Percentiles rank a stretch among this genome's conserved stretches.
Evolutionary conservation across 2,329 filamentous ascomycete genomes (phyloP).

Genomic region (Xylariaceae sp.): DNA sequence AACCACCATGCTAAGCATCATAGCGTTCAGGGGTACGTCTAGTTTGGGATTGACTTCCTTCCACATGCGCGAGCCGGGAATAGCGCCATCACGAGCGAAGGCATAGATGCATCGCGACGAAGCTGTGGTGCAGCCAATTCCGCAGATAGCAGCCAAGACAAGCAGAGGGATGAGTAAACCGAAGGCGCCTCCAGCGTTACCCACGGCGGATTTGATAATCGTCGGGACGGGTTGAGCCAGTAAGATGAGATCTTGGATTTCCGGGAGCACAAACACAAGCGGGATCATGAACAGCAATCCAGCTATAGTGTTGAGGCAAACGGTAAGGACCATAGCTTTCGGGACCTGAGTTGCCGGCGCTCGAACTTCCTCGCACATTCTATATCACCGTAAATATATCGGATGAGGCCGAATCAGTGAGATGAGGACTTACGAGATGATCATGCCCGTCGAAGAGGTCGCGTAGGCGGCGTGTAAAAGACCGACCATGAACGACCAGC

Average conservation of each 20-base stretch:
- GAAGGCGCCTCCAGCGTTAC: constrained; percentile 62
- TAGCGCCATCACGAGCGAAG: constrained; percentile 70
- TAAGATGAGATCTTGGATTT: constrained; percentile 56
- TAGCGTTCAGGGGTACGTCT: constrained; percentile 69
- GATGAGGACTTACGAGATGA: constrained; percentile 66
- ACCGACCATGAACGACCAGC: constrained; percentile 75
- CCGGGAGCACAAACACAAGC: constrained; percentile 69
- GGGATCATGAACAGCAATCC: constrained; percentile 71
- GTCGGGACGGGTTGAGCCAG: constrained; percentile 65
- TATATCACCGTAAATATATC: constrained; percentile 35
- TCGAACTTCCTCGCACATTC: constrained; percentile 75
- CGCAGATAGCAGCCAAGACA: constrained; percentile 67
- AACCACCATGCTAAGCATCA: constrained; percentile 71
- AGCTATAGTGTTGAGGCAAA: constrained; percentile 67
- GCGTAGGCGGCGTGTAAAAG: constrained; percentile 73
- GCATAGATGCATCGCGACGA: constrained; percentile 70
- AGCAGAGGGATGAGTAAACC: constrained; percentile 66
- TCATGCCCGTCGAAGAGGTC: constrained; percentile 78
- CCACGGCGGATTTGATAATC: constrained; percentile 66
- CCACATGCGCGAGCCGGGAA: constrained; percentile 65
- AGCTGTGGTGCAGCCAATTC: constrained; percentile 70
- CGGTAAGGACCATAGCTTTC: constrained; percentile 71
- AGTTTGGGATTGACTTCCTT: constrained; percentile 62
- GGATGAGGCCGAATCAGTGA: constrained; percentile 10
- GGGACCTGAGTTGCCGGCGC: constrained; percentile 69